These are phyloP conservation scores for Xerocomus spinulosus DNA, from an alignment of 768 basidiomycete species.

Conservation along the genomic window DNA sequence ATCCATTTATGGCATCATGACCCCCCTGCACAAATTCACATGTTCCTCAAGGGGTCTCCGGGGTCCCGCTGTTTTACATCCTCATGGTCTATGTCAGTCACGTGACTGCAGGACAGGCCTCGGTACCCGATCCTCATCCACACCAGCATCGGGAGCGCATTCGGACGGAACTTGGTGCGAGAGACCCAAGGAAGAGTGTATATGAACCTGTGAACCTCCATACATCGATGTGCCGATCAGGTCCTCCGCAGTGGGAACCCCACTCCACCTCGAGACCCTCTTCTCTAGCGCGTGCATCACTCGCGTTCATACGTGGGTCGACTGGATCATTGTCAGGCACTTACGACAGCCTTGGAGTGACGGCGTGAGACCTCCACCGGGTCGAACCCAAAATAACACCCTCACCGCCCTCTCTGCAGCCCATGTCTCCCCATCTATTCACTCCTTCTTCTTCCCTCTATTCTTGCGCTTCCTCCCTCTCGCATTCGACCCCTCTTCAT, in stretches of 20 bases:
- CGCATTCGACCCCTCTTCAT: conserved; percentile 10
- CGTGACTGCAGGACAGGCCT: not conserved
- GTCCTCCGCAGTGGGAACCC: conserved; percentile 3
- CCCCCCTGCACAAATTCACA: conserved; percentile 26
- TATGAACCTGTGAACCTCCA: conserved; percentile 12
- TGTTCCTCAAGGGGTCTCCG: conserved; percentile 11
- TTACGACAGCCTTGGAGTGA: conserved; percentile 16
- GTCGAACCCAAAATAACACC: too few relatives aligned
- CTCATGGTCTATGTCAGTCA: conserved; percentile 13
- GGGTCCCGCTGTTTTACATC: conserved; percentile 17
- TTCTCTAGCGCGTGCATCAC: not conserved
- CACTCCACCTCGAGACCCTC: conserved; percentile 1
- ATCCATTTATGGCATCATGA: conserved; percentile 4
- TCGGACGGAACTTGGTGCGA: too few relatives aligned
- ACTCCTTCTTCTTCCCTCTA: conserved; percentile 18
- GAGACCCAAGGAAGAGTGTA: too few relatives aligned
- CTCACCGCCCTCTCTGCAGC: too few relatives aligned
- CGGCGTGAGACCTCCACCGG: conserved; percentile 12
- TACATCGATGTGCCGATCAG: conserved; percentile 1
- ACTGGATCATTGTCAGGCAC: conserved; percentile 3
- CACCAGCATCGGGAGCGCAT: too few relatives aligned
- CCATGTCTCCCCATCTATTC: conserved; percentile 1
- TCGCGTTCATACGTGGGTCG: not conserved
- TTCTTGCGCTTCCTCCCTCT: conserved; percentile 19
- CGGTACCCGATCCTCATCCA: not conserved